Evolutionary conservation across 163 green algal genomes (phyloP).

Genomic region (Coccomyxa subellipsoidea): DNA sequence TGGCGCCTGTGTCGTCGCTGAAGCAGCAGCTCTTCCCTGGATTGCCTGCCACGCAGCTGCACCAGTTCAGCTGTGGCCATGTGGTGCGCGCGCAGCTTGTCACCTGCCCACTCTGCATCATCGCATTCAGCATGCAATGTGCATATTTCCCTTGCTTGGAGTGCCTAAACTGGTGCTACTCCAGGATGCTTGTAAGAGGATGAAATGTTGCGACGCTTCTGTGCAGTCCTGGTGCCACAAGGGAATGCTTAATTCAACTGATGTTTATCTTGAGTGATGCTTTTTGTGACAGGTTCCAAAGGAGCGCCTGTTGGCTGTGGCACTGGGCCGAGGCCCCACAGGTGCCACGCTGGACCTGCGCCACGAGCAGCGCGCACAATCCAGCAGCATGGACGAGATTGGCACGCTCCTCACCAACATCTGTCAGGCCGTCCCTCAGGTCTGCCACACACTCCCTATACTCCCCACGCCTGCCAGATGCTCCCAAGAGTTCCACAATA

Average conservation of each 20-base stretch:
- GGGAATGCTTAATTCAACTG: too few species aligned
- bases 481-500: too few species aligned
- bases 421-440: slow-evolving; percentile 56
- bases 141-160: too few species aligned
- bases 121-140: slow-evolving; percentile 1
- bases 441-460: slow-evolving; percentile 44
- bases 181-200: background rate
- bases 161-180: background rate
- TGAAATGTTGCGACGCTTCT: background rate
- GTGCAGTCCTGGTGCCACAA: slow-evolving; percentile 8
- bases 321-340: slow-evolving; percentile 68
- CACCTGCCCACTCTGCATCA: slow-evolving; percentile 18
- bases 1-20: slow-evolving; percentile 75
- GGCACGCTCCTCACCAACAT: slow-evolving; percentile 80
- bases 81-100: slow-evolving; percentile 65
- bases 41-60: slow-evolving; percentile 34
- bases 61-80: slow-evolving; percentile 85
- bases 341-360: slow-evolving; percentile 73
- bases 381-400: slow-evolving; percentile 72
- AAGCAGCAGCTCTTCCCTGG: slow-evolving; percentile 74
- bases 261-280: too few species aligned
- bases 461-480: too few species aligned
- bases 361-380: slow-evolving; percentile 37
- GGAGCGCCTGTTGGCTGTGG: slow-evolving; percentile 65
- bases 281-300: background rate